phyloP scores from a whole-genome alignment of 441 rosid species.

The Dalechampia spathulata region DNA sequence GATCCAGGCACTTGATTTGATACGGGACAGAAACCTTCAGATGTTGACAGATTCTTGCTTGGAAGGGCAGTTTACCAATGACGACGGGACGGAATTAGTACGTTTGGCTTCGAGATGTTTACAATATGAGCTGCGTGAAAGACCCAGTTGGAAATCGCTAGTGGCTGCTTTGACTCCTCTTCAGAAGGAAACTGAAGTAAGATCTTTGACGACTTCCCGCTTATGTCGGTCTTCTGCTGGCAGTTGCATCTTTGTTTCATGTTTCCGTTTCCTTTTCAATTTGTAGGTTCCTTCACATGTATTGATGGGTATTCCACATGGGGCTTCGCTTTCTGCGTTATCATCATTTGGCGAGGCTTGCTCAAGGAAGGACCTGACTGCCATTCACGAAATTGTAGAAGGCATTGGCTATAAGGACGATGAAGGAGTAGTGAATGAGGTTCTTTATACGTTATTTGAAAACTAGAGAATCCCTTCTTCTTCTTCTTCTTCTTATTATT shows the following conservation, averaged over 20 bases:
- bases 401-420: constrained; percentile 76
- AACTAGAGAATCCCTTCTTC: too few relatives aligned
- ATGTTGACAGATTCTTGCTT: constrained; percentile 86
- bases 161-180: constrained; percentile 75
- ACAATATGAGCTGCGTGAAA: constrained; percentile 85
- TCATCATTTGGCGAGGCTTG: constrained; percentile 88
- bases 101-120: constrained; percentile 89
- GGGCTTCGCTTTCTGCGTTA: constrained; percentile 42
- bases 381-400: constrained; percentile 71
- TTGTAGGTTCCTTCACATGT: constrained; percentile 73
- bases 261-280: constrained; percentile 4
- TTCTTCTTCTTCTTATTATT: too few relatives aligned
- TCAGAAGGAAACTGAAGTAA: constrained; percentile 77
- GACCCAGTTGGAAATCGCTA: constrained; percentile 71
- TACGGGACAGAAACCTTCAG: constrained; percentile 78
- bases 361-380: constrained; percentile 61
- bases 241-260: too few relatives aligned
- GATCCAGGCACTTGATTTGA: constrained; percentile 83
- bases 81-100: constrained; percentile 80
- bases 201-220: too few relatives aligned
- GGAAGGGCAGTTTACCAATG: constrained; percentile 76
- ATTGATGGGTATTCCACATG: constrained; percentile 73
- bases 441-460: constrained; percentile 20
- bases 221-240: too few relatives aligned
- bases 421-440: constrained; percentile 84